These are phyloP conservation scores for Prunus mume DNA, from an alignment of 306 rosid species.

Conservation along the genomic window DNA sequence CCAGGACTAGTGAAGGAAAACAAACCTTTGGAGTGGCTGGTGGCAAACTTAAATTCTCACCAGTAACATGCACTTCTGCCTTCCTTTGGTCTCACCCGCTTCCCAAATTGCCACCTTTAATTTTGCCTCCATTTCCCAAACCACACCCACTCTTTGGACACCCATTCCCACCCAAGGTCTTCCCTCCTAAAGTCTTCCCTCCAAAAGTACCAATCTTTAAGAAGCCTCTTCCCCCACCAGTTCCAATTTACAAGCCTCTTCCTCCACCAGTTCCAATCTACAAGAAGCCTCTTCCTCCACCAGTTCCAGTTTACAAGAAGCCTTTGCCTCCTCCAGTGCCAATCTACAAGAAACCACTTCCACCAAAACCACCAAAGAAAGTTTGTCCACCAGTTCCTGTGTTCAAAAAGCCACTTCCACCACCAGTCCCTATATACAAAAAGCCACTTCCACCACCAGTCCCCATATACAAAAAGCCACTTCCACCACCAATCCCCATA, in stretches of 20 bases:
- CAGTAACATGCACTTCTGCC: slow-evolving; percentile 60
- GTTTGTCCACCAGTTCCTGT: background rate
- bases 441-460: slow-evolving; percentile 27
- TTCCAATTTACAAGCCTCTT: background rate
- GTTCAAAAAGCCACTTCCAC: slow-evolving; percentile 16
- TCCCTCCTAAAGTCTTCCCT: slow-evolving; percentile 22
- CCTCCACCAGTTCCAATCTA: background rate
- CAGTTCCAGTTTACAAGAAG: background rate
- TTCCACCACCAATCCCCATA: slow-evolving; percentile 13
- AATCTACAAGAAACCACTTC: slow-evolving; percentile 14
- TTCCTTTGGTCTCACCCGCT: slow-evolving; percentile 60
- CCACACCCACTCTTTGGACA: slow-evolving; percentile 20
- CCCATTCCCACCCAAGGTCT: slow-evolving; percentile 17
- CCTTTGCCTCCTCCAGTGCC: background rate
- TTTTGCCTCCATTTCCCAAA: slow-evolving; percentile 19
- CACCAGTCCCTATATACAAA: slow-evolving; percentile 23
- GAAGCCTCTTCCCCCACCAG: slow-evolving; percentile 4
- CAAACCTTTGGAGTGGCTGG: slow-evolving; percentile 48
- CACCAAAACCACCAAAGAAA: background rate
- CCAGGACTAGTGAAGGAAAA: slow-evolving; percentile 42
- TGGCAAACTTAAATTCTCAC: slow-evolving; percentile 64
- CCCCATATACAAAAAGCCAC: background rate
- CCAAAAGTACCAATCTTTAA: slow-evolving; percentile 6
- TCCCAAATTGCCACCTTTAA: slow-evolving; percentile 31
- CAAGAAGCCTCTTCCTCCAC: too few relatives aligned